Evolutionary conservation across 2,329 filamentous ascomycete genomes (phyloP), one percentile per base, ranked within the genome.

Genomic region (Fusarium sp.): DNA sequence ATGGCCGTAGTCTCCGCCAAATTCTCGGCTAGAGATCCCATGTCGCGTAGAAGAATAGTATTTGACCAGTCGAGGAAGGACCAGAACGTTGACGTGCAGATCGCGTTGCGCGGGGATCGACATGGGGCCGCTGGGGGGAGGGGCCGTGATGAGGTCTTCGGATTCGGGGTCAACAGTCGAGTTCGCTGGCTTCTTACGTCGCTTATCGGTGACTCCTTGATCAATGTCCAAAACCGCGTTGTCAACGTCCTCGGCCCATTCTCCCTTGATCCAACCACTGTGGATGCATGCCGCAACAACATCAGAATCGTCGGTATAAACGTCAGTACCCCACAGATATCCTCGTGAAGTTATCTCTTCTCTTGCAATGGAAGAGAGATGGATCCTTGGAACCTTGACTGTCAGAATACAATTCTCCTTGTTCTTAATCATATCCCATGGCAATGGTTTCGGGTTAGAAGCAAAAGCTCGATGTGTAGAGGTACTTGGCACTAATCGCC

Each of bases 261-360:
- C 94, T 38, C 95, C 95, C 45, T 92, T 91, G 74, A 99, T 92
- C 91, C 94, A 98, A 7, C 96, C 96, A 4, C 91, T 91, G 80
- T 99, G 96, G 49, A 99, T 95, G 66, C 95, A 95, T 5, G 95
- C 95, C 1, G 94, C 95, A 29, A 99, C 88, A 2, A 96, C 90
- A 78, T 99, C 96, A 0, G 94, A 97, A 81, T 99, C 96, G 76
- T 99, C 96, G 0, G 94, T 97, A 79, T 98, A 98, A 11, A 99
- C 88, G 41, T 97, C 95, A 0, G 94, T 96, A 3, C 96, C 96
- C 95, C 95, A 99, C 0, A 99, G 81, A 12, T 93, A 93, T 25
- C 92, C 89, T 38, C 94, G 89, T 12, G 90, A 84, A 16, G 94
- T 97, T 57, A 98, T 95, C 73, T 97, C 93, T 79, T 96, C 93